Evolutionary conservation across 306 rosid genomes (phyloP).

Genomic region (Cucurbita argyrosperma): DNA sequence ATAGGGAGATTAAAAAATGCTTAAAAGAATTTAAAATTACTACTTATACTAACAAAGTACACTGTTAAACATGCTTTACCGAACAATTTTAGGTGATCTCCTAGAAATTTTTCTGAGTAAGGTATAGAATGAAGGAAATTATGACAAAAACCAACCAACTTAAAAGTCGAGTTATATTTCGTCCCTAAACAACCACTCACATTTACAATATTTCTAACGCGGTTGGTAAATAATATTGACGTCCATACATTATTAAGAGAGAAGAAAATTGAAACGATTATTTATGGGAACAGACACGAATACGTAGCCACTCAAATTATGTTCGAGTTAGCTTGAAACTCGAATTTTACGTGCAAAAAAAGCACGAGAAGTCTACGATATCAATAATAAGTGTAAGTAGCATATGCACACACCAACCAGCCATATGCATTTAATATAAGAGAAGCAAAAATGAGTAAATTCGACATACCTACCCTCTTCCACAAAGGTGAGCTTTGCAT

Average conservation of each 20-base stretch:
- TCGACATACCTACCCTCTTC: not conserved
- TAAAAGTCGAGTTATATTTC: too few relatives aligned
- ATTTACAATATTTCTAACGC: too few relatives aligned
- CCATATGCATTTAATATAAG: not conserved
- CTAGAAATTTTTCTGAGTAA: too few relatives aligned
- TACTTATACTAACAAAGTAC: too few relatives aligned
- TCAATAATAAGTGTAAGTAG: not conserved
- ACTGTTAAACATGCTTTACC: too few relatives aligned
- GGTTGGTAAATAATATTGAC: too few relatives aligned
- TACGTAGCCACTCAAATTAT: not conserved
- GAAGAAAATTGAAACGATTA: not conserved
- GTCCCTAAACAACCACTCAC: too few relatives aligned
- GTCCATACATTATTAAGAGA: not conserved
- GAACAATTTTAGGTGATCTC: too few relatives aligned
- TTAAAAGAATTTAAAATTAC: too few relatives aligned
- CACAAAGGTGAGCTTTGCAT: not conserved
- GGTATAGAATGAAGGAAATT: too few relatives aligned
- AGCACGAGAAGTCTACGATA: not conserved
- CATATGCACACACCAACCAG: not conserved
- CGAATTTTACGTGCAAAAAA: not conserved
- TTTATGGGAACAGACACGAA: not conserved
- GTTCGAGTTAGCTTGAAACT: not conserved
- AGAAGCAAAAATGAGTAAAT: slow-evolving; percentile 5
- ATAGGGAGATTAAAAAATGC: too few relatives aligned
- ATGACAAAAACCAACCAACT: too few relatives aligned